A percentile compares a stretch with the other conserved stretches of the same genome.
These are phyloP conservation scores for Tetrahymena malaccensis DNA, from an alignment of 73 alveolate species.

Conservation along the genomic window DNA sequence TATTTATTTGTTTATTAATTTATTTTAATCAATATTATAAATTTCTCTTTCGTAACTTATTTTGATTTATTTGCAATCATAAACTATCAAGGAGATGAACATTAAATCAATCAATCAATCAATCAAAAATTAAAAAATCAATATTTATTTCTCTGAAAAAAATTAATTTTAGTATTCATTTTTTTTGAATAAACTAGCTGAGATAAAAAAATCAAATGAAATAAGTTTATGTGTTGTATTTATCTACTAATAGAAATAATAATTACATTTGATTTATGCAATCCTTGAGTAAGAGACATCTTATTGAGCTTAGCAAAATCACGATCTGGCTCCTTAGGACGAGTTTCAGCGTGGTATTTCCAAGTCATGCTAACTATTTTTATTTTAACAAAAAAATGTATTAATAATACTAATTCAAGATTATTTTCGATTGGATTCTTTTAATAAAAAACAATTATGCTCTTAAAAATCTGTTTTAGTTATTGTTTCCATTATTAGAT, in stretches of 20 bases:
- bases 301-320: constrained; percentile 65
- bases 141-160: neutral
- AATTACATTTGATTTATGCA: constrained; percentile 20
- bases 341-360: constrained; percentile 62
- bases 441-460: too few relatives aligned
- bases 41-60: neutral
- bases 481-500: too few relatives aligned
- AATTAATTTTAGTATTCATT: neutral
- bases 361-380: constrained; percentile 53
- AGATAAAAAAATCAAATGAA: neutral
- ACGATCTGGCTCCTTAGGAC: constrained; percentile 43
- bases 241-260: neutral
- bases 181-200: neutral
- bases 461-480: neutral
- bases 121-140: neutral
- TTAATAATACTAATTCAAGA: neutral
- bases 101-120: neutral
- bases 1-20: neutral
- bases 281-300: constrained; percentile 49
- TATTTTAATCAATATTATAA: neutral
- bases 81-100: neutral
- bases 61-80: neutral
- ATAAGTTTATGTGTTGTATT: neutral
- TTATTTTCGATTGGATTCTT: neutral
- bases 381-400: neutral